Evolutionary conservation across 768 basidiomycete genomes (phyloP).

Genomic region (Rhodotorula sphaerocarpa): DNA sequence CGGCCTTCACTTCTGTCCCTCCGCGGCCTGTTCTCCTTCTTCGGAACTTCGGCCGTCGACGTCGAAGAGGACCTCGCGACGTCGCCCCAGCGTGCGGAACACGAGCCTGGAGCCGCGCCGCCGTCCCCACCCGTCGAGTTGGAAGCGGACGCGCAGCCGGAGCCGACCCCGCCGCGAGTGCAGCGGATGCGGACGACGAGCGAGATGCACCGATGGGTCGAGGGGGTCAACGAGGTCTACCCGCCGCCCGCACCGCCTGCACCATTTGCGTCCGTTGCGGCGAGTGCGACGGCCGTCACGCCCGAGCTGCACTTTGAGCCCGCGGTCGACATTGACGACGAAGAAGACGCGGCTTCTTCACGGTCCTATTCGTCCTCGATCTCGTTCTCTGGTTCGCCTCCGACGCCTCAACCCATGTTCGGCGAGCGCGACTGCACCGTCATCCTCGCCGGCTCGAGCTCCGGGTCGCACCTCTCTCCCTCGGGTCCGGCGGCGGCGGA

Average conservation of each 20-base stretch:
- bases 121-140: too few species aligned
- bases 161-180: background rate
- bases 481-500: too few species aligned
- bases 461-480: background rate
- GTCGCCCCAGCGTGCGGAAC: too few species aligned
- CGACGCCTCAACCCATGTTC: slow-evolving; percentile 1
- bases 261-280: background rate
- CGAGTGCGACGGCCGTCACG: background rate
- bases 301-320: background rate
- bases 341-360: background rate
- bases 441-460: background rate
- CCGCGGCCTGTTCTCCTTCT: slow-evolving; percentile 6
- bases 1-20: slow-evolving; percentile 2
- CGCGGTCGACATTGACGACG: background rate
- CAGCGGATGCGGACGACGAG: background rate
- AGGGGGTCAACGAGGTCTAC: background rate
- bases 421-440: background rate
- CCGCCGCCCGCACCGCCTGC: background rate
- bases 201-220: slow-evolving; percentile 4
- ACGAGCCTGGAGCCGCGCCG: too few species aligned
- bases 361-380: slow-evolving; percentile 21
- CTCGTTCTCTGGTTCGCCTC: slow-evolving; percentile 7
- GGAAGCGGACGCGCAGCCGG: background rate
- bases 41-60: background rate
- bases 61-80: background rate